phyloP scores from a whole-genome alignment of 2,329 filamentous ascomycete genomes.

The Coniochaeta ligniaria region DNA sequence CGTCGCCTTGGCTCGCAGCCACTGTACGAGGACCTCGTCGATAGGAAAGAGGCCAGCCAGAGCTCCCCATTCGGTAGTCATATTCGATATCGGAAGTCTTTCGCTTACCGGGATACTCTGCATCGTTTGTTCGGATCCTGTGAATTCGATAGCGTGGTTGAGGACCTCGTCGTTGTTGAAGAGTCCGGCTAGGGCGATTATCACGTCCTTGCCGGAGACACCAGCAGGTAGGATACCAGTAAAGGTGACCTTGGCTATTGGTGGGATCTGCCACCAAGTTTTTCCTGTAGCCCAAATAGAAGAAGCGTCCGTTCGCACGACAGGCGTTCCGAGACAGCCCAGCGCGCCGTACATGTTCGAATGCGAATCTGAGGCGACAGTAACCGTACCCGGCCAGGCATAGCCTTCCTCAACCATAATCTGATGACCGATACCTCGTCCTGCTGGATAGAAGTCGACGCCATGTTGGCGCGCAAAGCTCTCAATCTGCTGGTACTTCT shows the following conservation, averaged over 20 bases:
- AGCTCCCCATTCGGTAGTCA: constrained; percentile 64
- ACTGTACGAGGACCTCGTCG: constrained; percentile 62
- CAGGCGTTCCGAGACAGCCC: constrained; percentile 66
- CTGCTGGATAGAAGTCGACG: constrained; percentile 67
- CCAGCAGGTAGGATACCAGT: constrained; percentile 68
- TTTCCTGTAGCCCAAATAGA: constrained; percentile 75
- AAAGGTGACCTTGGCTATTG: constrained; percentile 72
- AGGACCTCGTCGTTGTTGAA: constrained; percentile 72
- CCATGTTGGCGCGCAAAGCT: constrained; percentile 74
- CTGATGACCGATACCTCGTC: constrained; percentile 82
- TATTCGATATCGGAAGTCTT: constrained; percentile 64
- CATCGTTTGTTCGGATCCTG: constrained; percentile 44
- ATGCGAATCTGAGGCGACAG: constrained; percentile 73
- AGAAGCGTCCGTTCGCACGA: constrained; percentile 84
- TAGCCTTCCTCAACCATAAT: constrained; percentile 73
- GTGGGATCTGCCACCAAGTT: constrained; percentile 86
- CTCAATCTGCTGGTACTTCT: constrained; percentile 77
- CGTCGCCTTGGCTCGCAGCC: constrained; percentile 66
- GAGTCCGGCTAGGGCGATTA: constrained; percentile 77
- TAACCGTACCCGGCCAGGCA: constrained; percentile 75
- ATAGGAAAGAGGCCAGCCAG: constrained; percentile 59
- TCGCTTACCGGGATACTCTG: constrained; percentile 58
- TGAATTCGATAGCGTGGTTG: constrained; percentile 87
- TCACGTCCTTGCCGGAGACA: constrained; percentile 90
- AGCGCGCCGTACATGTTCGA: constrained; percentile 80